A percentile compares a stretch with the other conserved stretches of the same genome.
Conservation (phyloP, 768 basidiomycete genomes). For the Gelatoporia subvermispora region DNA sequence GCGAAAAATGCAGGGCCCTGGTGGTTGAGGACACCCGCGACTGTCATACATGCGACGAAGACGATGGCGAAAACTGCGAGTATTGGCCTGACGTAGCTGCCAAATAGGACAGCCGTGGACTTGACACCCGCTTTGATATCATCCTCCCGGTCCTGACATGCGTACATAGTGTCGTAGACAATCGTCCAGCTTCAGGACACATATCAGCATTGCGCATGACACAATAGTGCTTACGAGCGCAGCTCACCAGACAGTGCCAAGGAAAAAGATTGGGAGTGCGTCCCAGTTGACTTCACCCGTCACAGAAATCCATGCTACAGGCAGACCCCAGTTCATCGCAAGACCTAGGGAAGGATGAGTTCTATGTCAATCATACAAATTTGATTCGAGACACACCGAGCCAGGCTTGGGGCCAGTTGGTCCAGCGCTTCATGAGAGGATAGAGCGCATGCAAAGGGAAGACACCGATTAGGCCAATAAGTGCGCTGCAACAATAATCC, state of each 20-base stretch:
- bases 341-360: constrained; percentile 18
- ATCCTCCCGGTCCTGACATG: constrained; percentile 77
- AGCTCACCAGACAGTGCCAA: constrained; percentile 15
- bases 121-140: constrained; percentile 70
- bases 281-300: constrained; percentile 27
- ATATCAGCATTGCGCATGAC: too few species aligned
- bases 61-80: constrained; percentile 45
- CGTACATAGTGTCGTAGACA: constrained; percentile 66
- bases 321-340: constrained; percentile 51
- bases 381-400: constrained; percentile 30
- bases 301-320: constrained; percentile 43
- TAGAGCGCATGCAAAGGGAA: constrained; percentile 25
- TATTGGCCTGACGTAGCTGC: constrained; percentile 51
- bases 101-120: constrained; percentile 74
- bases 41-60: constrained; percentile 47
- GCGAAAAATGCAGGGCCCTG: constrained; percentile 45
- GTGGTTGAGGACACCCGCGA: constrained; percentile 47
- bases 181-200: constrained; percentile 35
- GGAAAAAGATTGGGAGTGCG: constrained; percentile 11
- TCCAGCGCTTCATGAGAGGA: constrained; percentile 52
- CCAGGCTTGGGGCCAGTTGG: constrained; percentile 61
- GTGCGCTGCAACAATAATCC: constrained; percentile 6
- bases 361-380: not conserved
- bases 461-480: constrained; percentile 13
- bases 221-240: not conserved